Evolutionary conservation across 176 grass and related monocot species (phyloP).

Genomic region (Avena atlantica): DNA sequence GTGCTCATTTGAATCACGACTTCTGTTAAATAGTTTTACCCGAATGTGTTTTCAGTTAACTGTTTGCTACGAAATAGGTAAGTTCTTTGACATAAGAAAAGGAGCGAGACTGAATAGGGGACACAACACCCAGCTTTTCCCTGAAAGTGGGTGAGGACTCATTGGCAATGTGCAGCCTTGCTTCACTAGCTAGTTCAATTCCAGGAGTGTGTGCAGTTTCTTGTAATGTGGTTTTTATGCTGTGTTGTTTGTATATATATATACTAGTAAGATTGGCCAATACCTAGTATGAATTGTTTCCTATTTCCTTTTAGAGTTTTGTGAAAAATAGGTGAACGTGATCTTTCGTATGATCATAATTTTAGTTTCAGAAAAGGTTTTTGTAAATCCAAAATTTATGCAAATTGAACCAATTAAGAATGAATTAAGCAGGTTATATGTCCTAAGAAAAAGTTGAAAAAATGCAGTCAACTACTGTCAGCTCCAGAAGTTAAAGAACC

Average conservation of each 20-base stretch:
- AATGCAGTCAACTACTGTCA: not conserved
- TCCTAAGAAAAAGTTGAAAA: not conserved
- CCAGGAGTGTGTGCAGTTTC: not conserved
- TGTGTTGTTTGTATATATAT: not conserved
- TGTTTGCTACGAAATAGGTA: not conserved
- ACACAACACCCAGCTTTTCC: not conserved
- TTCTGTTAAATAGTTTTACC: not conserved
- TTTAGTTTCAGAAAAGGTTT: not conserved
- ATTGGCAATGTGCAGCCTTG: not conserved
- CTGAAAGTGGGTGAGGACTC: not conserved
- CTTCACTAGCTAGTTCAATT: slow-evolving; percentile 23
- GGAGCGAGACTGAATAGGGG: not conserved
- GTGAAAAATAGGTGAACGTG: not conserved
- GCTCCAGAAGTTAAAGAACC: not conserved
- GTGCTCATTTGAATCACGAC: not conserved
- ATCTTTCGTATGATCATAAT: not conserved
- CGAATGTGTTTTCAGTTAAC: not conserved
- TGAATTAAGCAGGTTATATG: not conserved
- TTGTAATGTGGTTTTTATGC: not conserved
- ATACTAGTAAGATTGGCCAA: not conserved
- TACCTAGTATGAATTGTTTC: not conserved
- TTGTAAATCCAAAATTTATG: not conserved
- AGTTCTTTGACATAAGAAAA: not conserved
- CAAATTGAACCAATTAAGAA: not conserved
- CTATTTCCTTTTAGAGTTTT: not conserved